Evolutionary conservation across 2,329 filamentous ascomycete species (phyloP).

Genomic region (Penicillium griseofulvum): DNA sequence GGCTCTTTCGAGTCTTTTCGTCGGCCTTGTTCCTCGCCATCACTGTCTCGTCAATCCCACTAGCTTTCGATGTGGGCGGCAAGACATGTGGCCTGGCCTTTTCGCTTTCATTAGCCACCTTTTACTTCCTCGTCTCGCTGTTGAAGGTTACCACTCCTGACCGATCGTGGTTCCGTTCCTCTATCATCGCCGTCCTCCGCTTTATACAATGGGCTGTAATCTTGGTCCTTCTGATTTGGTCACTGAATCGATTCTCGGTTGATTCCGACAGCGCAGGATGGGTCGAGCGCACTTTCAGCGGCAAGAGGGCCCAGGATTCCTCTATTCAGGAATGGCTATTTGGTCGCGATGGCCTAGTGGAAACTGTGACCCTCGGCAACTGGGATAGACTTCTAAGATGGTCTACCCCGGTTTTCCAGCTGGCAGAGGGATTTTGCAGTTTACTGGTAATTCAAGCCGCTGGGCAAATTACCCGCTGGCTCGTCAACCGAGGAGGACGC

Average conservation of each 20-base stretch:
- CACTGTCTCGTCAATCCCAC: slow-evolving; percentile 91
- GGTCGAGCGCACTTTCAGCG: slow-evolving; percentile 75
- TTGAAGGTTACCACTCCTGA: slow-evolving; percentile 79
- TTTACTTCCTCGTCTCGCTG: slow-evolving; percentile 85
- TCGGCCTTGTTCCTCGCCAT: slow-evolving; percentile 83
- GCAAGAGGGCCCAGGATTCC: slow-evolving; percentile 60
- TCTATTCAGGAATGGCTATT: slow-evolving; percentile 81
- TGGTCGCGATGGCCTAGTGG: slow-evolving; percentile 77
- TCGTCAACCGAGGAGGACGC: slow-evolving; percentile 81
- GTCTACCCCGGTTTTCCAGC: slow-evolving; percentile 90
- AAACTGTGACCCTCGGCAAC: slow-evolving; percentile 73
- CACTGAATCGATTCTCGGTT: slow-evolving; percentile 89
- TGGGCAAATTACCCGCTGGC: slow-evolving; percentile 89
- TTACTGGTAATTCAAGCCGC: slow-evolving; percentile 91
- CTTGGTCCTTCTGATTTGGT: slow-evolving; percentile 86
- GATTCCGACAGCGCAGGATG: slow-evolving; percentile 70
- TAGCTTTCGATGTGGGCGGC: slow-evolving; percentile 97
- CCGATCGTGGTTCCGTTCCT: slow-evolving; percentile 69
- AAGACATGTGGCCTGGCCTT: slow-evolving; percentile 91
- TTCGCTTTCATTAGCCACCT: slow-evolving; percentile 81
- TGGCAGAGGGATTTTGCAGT: slow-evolving; percentile 95
- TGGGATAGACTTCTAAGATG: slow-evolving; percentile 90
- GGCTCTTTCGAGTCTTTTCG: slow-evolving; percentile 75
- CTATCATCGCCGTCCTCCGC: slow-evolving; percentile 66
- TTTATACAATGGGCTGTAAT: slow-evolving; percentile 84